Evolutionary conservation across 306 rosid species (phyloP).

Genomic region (Herpetospermum pedunculosum): DNA sequence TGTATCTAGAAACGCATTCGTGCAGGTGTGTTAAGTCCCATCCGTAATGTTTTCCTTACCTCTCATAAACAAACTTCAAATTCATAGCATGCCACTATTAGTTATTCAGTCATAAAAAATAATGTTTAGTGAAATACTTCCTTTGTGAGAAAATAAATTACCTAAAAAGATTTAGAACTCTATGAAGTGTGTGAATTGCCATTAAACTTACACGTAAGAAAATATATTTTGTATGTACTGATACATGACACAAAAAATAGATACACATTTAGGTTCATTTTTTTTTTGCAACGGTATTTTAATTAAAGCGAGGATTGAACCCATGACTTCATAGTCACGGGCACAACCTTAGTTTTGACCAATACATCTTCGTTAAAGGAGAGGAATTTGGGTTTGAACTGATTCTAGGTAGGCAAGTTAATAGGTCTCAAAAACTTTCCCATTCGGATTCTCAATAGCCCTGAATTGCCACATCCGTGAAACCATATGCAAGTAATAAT

Average conservation of each 20-base stretch:
- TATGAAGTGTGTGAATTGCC: neutral
- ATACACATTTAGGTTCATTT: too few species aligned
- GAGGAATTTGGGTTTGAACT: neutral
- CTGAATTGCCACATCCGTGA: neutral
- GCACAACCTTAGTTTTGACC: too few species aligned
- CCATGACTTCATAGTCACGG: too few species aligned
- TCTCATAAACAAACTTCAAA: neutral
- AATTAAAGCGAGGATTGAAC: too few species aligned
- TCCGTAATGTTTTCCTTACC: slow-evolving; percentile 2
- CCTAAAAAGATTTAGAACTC: neutral
- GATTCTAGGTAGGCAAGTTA: neutral
- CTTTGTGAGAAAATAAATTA: neutral
- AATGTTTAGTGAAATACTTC: neutral
- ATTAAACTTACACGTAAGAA: neutral
- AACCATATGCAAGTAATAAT: neutral
- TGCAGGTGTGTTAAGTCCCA: slow-evolving; percentile 43
- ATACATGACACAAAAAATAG: too few species aligned
- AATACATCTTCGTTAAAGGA: neutral
- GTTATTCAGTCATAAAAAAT: neutral
- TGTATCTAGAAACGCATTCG: slow-evolving; percentile 78
- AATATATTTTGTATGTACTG: too few species aligned
- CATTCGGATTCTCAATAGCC: neutral
- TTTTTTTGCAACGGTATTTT: too few species aligned
- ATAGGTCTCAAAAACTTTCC: neutral
- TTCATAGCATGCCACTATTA: neutral